phyloP scores from a whole-genome alignment of 2,329 filamentous ascomycete genomes.

The Colletotrichum sp. region DNA sequence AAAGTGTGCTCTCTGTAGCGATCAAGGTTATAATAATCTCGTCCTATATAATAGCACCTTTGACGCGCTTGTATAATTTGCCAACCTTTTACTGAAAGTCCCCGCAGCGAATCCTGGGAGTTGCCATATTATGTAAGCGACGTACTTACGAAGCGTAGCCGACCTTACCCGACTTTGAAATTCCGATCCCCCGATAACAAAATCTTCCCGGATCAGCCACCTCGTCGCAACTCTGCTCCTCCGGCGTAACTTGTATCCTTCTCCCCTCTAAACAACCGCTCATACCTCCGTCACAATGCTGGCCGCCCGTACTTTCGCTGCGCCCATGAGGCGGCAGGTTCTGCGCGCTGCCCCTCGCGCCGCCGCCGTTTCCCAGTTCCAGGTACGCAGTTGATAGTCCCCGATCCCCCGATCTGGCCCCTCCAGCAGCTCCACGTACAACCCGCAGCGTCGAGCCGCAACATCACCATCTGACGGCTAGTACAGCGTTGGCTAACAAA shows the following conservation, averaged over 20 bases:
- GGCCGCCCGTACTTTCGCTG: constrained; percentile 78
- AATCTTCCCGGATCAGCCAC: neutral
- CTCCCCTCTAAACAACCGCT: constrained; percentile 21
- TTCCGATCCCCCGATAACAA: constrained; percentile 11
- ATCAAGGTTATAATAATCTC: neutral
- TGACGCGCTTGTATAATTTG: neutral
- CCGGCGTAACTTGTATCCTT: constrained; percentile 17
- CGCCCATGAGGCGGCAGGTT: constrained; percentile 79
- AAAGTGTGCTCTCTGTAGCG: neutral
- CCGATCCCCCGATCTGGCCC: constrained; percentile 27
- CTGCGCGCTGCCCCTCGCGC: constrained; percentile 71
- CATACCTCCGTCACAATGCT: constrained; percentile 69
- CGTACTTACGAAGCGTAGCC: neutral
- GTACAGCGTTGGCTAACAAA: constrained; percentile 5
- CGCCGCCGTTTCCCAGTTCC: constrained; percentile 52
- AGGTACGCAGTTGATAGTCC: constrained; percentile 53
- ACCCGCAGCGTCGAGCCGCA: neutral
- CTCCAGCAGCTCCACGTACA: neutral
- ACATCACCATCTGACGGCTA: neutral
- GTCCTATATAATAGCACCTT: neutral
- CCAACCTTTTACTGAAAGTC: neutral
- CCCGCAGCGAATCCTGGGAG: neutral
- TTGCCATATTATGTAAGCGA: neutral
- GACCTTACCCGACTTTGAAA: constrained; percentile 5
- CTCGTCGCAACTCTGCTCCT: constrained; percentile 20